Evolutionary conservation across 2,329 filamentous ascomycete species (phyloP), one percentile per base, ranked within the genome.

Genomic region (Biscogniauxia mediterranea): DNA sequence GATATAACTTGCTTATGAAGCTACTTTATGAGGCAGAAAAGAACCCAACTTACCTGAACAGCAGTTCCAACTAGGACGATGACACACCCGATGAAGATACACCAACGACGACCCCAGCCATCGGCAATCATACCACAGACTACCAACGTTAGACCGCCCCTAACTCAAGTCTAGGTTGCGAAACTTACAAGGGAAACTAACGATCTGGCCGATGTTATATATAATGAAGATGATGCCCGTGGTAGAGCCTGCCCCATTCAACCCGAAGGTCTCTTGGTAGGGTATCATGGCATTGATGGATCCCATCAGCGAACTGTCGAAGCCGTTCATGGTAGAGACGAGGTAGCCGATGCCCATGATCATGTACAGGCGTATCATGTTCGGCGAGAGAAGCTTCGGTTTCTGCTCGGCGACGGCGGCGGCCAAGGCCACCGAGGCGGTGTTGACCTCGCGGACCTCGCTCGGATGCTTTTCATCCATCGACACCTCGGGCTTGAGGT

Each of bases 301-400:
- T 9, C 76, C 74, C 69, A 81, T 78, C 55, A 88, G 78, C 26
- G 81, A 83, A 46, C 83, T 83, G 65, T 87, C 84, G 64, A 83
- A 86, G 26, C 84, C 84, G 70, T 85, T 85, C 78, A 82, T 80
- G 8, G 81, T 84, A 23, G 80, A 81, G 62, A 78, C 74, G 13
- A 79, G 67, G 60, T 78, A 79, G 17, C 76, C 74, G 55, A 78
- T 64, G 1, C 64, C 69, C 75, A 78, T 77, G 64, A 78, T 77
- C 2, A 71, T 59, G 65, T 77, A 78, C 9, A 78, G 65, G 1
- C 71, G 65, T 9, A 78, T 58, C 75, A 77, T 78, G 63, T 68
- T 71, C 8, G 62, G 61, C 1, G 74, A 75, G 61, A 71, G 69
- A 6, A 73, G 64, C 28, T 68, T 73, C 5, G 75, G 75, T 59